Evolutionary conservation across 139 green algal species (phyloP).

Genomic region (Chlamydomonas schloesseri): DNA sequence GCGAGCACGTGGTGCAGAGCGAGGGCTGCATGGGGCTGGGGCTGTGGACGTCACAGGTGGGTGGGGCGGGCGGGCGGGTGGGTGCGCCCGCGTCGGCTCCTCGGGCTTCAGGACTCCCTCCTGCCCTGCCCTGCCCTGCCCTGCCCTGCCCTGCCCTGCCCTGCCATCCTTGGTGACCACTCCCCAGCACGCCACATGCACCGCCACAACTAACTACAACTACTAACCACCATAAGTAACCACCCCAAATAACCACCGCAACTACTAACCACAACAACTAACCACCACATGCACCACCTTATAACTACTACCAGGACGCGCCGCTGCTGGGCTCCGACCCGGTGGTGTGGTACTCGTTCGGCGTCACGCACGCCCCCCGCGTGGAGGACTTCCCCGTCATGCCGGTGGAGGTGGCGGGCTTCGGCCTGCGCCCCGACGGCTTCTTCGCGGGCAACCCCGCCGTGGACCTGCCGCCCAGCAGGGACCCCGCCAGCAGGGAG

Average conservation of each 20-base stretch:
- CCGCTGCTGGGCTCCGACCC: conserved; percentile 70
- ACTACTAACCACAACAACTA: too few species aligned
- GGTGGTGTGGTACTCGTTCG: conserved; percentile 92
- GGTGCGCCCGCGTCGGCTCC: too few species aligned
- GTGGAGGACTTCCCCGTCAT: conserved; percentile 91
- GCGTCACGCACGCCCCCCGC: conserved; percentile 77
- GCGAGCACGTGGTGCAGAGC: conserved; percentile 81
- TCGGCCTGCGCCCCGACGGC: conserved; percentile 77
- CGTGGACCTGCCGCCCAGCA: conserved; percentile 76
- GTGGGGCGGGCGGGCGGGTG: background rate
- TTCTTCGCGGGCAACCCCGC: conserved; percentile 83
- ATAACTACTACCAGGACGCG: too few species aligned
- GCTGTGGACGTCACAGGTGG: conserved; percentile 70
- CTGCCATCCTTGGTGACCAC: too few species aligned
- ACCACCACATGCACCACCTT: too few species aligned
- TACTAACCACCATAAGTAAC: too few species aligned
- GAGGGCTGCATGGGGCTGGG: conserved; percentile 65
- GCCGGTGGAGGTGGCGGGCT: conserved; percentile 78
- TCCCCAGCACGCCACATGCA: too few species aligned
- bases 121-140: too few species aligned
- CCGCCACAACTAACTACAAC: too few species aligned
- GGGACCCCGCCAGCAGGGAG: conserved; percentile 66
- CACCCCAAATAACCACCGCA: too few species aligned
- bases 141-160: too few species aligned
- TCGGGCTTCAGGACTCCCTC: too few species aligned